These are phyloP conservation scores for Psilocybe cyanescens DNA, from an alignment of 768 basidiomycete species.

Conservation along the genomic window DNA sequence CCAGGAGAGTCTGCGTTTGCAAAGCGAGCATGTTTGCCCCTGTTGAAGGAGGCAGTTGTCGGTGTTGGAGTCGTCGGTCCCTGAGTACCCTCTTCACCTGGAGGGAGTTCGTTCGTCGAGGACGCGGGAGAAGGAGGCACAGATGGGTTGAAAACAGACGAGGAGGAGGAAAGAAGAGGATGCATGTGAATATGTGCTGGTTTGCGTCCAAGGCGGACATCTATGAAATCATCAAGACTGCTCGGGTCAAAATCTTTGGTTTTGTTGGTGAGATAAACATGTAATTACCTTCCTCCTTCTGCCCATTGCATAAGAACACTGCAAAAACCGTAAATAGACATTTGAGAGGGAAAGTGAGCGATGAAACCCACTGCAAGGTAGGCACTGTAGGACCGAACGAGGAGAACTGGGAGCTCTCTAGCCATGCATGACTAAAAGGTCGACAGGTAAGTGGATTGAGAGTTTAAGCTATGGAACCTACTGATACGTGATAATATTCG, in stretches of 20 bases:
- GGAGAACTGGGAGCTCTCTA: conserved; percentile 86
- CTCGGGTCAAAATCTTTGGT: neutral
- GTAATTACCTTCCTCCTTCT: conserved; percentile 70
- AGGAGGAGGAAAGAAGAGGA: conserved; percentile 31
- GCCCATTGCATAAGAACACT: conserved; percentile 95
- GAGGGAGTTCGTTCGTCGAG: conserved; percentile 12
- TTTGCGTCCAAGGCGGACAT: conserved; percentile 71
- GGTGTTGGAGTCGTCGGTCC: conserved; percentile 17
- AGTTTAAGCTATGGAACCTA: conserved; percentile 22
- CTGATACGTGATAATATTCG: conserved; percentile 95
- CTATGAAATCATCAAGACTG: conserved; percentile 86
- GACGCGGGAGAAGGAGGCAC: conserved; percentile 23
- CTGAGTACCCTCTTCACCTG: neutral
- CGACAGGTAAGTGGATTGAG: no score
- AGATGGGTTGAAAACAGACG: conserved; percentile 28
- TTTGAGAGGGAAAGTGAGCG: neutral
- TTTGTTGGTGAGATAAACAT: neutral
- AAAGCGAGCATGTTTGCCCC: conserved; percentile 6
- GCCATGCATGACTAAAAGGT: conserved; percentile 75
- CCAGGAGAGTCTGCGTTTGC: conserved; percentile 1
- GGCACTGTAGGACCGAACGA: conserved; percentile 88
- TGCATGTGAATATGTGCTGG: conserved; percentile 52
- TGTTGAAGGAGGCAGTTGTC: conserved; percentile 13
- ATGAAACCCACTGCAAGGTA: conserved; percentile 71
- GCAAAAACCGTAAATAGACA: neutral